Conservation (phyloP, 192 early-diverging fungal species). For the Rhizophagus sp. region DNA sequence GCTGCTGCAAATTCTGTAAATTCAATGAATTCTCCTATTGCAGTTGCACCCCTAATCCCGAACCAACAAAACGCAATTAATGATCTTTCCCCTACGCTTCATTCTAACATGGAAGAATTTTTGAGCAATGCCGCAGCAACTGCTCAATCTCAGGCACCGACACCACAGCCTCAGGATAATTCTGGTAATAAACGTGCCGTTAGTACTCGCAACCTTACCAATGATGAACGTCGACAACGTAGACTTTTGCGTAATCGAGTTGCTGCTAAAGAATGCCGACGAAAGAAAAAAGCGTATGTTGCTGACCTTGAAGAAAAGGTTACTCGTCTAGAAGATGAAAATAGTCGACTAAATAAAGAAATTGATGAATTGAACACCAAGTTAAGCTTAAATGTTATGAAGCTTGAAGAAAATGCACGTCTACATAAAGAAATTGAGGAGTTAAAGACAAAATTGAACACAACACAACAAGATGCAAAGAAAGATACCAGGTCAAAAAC, state of each 20-base stretch:
- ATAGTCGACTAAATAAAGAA: slow-evolving; percentile 61
- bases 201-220: slow-evolving; percentile 48
- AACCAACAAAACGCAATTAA: neutral
- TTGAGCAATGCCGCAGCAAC: slow-evolving; percentile 4
- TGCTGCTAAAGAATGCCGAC: slow-evolving; percentile 82
- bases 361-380: slow-evolving; percentile 70
- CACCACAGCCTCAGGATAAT: neutral
- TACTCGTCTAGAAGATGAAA: slow-evolving; percentile 60
- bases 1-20: neutral
- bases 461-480: neutral
- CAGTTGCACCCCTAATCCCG: slow-evolving; percentile 12
- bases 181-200: slow-evolving; percentile 9
- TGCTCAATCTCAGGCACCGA: neutral
- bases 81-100: neutral
- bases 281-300: slow-evolving; percentile 83
- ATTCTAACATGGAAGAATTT: slow-evolving; percentile 17
- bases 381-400: slow-evolving; percentile 60
- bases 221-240: slow-evolving; percentile 75
- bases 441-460: slow-evolving; percentile 59
- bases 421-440: slow-evolving; percentile 72
- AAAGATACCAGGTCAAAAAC: too few species aligned
- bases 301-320: slow-evolving; percentile 70
- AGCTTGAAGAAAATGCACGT: slow-evolving; percentile 53
- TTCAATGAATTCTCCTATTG: slow-evolving; percentile 17
- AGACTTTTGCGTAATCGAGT: slow-evolving; percentile 75